These are phyloP conservation scores for Trichoderma endophyticum DNA, from an alignment of 2,329 filamentous ascomycete genomes.

Conservation along the genomic window DNA sequence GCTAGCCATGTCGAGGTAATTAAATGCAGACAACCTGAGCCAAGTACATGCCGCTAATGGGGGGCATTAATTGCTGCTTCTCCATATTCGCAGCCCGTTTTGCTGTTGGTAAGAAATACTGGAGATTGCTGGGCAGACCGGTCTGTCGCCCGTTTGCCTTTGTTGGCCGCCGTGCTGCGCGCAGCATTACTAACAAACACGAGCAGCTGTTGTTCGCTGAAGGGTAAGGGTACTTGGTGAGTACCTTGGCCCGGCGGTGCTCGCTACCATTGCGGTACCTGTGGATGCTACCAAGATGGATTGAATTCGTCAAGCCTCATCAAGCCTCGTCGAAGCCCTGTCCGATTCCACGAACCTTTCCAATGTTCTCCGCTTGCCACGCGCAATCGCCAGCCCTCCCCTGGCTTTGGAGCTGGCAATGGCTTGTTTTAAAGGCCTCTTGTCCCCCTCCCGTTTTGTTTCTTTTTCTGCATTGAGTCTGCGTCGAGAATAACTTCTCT, in stretches of 20 bases:
- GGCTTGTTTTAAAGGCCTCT: background rate
- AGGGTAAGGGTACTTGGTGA: background rate
- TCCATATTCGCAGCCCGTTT: background rate
- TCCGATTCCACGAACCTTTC: background rate
- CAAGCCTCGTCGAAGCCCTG: background rate
- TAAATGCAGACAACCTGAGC: background rate
- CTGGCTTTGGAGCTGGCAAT: background rate
- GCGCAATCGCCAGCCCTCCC: slow-evolving; percentile 3
- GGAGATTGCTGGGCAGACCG: background rate
- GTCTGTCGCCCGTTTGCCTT: background rate
- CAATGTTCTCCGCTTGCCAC: slow-evolving; percentile 5
- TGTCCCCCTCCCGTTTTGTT: background rate
- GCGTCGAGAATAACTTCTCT: background rate
- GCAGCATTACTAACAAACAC: background rate
- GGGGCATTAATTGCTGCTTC: background rate
- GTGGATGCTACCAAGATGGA: background rate
- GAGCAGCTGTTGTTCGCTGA: background rate
- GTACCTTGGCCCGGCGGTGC: background rate
- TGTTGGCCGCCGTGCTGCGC: background rate
- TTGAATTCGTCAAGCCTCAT: background rate
- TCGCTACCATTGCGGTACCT: background rate
- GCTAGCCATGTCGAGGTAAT: background rate
- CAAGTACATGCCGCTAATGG: background rate
- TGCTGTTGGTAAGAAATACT: background rate
- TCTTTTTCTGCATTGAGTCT: background rate